Evolutionary conservation across 2,329 filamentous ascomycete species (phyloP).

Genomic region (Arthrobotrys sinensis): DNA sequence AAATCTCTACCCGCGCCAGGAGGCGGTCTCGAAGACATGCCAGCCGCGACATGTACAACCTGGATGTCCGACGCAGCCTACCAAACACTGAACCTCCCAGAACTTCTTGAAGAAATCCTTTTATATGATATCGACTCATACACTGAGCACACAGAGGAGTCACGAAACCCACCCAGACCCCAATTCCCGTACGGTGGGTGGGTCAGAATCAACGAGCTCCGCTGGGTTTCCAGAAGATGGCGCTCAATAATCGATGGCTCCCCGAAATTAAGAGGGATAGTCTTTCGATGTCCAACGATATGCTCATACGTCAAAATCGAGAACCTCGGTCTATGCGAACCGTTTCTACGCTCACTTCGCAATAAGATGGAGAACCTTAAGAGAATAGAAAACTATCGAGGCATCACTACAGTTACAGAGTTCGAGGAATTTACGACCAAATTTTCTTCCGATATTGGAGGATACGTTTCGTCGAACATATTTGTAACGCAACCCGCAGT

Average conservation of each 20-base stretch:
- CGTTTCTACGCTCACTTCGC: neutral
- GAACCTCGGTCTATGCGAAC: neutral
- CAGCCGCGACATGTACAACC: too few species aligned
- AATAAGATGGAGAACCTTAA: neutral
- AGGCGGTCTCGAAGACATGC: neutral
- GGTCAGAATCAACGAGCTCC: neutral
- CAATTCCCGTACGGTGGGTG: neutral
- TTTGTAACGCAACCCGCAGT: constrained; percentile 2
- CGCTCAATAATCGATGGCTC: neutral
- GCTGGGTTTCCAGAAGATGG: neutral
- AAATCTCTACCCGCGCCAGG: neutral
- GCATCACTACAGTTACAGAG: neutral
- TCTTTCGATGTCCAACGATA: neutral
- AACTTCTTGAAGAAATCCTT: constrained; percentile 14
- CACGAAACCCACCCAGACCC: neutral
- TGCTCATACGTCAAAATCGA: neutral
- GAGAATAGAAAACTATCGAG: neutral
- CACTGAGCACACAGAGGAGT: neutral
- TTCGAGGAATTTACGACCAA: neutral
- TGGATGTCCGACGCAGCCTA: neutral
- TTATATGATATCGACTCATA: neutral
- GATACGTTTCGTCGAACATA: neutral
- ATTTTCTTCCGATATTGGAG: neutral
- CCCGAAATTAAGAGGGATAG: neutral
- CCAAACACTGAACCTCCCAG: neutral